These are phyloP conservation scores for Saccharomycopsis sp. DNA, from an alignment of 805 yeast genomes.

Conservation along the genomic window DNA sequence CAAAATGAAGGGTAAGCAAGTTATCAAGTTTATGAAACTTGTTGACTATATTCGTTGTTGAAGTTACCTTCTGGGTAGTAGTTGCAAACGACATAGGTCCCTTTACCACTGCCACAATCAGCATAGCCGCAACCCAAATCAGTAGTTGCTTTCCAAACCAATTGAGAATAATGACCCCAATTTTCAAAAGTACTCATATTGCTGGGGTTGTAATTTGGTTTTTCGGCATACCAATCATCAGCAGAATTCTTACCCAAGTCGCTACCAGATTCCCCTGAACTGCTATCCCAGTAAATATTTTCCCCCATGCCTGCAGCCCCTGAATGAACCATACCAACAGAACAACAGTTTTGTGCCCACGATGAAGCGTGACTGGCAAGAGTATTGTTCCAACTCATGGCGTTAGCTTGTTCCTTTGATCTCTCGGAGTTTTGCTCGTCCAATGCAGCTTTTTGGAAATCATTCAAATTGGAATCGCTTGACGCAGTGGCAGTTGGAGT, in stretches of 20 bases:
- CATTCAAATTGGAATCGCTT: no score
- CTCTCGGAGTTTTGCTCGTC: conserved; percentile 56
- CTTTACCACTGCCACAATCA: conserved; percentile 41
- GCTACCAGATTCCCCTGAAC: conserved; percentile 29
- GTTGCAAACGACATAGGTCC: conserved; percentile 51
- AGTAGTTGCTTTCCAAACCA: conserved; percentile 62
- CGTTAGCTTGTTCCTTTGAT: conserved; percentile 34
- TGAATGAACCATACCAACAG: conserved; percentile 58
- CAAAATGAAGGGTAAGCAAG: no score
- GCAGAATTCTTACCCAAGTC: conserved; percentile 31
- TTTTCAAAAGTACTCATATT: conserved; percentile 36
- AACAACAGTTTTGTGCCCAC: conserved; percentile 48
- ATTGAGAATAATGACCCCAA: conserved; percentile 77
- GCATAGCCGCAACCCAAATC: conserved; percentile 72
- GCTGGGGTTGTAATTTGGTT: conserved; percentile 41
- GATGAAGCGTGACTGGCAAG: conserved; percentile 48
- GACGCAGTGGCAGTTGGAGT: background rate
- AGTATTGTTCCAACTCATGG: conserved; percentile 47
- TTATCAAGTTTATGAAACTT: conserved; percentile 26
- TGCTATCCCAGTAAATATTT: conserved; percentile 69
- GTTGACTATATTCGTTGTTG: conserved; percentile 29
- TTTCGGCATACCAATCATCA: conserved; percentile 70
- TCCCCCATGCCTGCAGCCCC: conserved; percentile 60
- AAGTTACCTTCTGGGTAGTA: conserved; percentile 57
- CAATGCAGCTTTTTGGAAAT: conserved; percentile 36